phyloP scores from a whole-genome alignment of 2,329 filamentous ascomycete species.

The Thielaviopsis euricoi region DNA sequence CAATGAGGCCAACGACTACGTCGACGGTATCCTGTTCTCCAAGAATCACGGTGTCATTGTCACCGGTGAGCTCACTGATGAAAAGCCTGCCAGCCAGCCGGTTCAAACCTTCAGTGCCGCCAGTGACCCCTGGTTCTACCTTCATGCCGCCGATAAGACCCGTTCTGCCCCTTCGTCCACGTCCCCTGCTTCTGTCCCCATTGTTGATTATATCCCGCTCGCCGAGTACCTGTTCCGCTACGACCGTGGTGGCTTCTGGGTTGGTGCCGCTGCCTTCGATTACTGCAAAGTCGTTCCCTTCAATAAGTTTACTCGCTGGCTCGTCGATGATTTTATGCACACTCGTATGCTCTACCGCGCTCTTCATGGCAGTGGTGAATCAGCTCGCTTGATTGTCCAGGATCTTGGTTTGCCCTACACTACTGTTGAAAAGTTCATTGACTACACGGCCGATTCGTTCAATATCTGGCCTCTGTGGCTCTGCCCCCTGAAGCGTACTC shows the following conservation, averaged over 20 bases:
- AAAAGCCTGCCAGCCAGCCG: slow-evolving; percentile 21
- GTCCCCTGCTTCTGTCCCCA: slow-evolving; percentile 13
- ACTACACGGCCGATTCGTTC: slow-evolving; percentile 34
- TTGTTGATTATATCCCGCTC: slow-evolving; percentile 44
- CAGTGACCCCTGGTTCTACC: slow-evolving; percentile 60
- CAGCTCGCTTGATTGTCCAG: slow-evolving; percentile 49
- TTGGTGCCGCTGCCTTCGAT: slow-evolving; percentile 45
- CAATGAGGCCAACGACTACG: slow-evolving; percentile 41
- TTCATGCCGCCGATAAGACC: slow-evolving; percentile 43
- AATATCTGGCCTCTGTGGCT: slow-evolving; percentile 45
- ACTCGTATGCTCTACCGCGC: slow-evolving; percentile 61
- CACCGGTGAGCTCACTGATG: slow-evolving; percentile 44
- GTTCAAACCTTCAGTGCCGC: slow-evolving; percentile 41
- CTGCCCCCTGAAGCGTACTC: slow-evolving; percentile 34
- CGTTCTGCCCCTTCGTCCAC: slow-evolving; percentile 14
- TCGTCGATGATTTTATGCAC: slow-evolving; percentile 56
- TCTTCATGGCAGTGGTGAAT: slow-evolving; percentile 49
- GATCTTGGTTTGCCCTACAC: slow-evolving; percentile 44
- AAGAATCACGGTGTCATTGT: slow-evolving; percentile 48
- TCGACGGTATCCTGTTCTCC: slow-evolving; percentile 56
- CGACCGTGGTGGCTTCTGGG: slow-evolving; percentile 62
- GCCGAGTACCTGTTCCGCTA: slow-evolving; percentile 64
- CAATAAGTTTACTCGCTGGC: slow-evolving; percentile 46
- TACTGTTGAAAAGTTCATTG: slow-evolving; percentile 34
- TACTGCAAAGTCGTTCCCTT: slow-evolving; percentile 53